phyloP scores from a whole-genome alignment of 768 basidiomycete genomes.

The Suillus fuscotomentosus region DNA sequence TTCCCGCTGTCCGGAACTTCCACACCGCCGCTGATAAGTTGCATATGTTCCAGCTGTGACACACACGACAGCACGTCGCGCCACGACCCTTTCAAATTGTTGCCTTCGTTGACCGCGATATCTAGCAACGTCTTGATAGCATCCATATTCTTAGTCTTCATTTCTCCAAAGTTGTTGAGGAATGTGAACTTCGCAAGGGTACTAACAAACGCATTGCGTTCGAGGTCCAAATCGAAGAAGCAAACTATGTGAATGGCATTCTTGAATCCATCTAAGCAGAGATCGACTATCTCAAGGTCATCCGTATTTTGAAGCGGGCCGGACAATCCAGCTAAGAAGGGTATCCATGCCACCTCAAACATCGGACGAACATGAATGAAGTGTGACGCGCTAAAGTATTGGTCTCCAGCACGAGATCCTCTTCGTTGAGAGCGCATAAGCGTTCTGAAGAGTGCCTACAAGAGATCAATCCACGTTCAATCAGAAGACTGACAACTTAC shows the following conservation, averaged over 20 bases:
- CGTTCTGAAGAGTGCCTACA: conserved; percentile 85
- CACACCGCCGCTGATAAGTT: conserved; percentile 88
- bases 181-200: conserved; percentile 97
- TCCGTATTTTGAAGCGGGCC: conserved; percentile 94
- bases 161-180: conserved; percentile 95
- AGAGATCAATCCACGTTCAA: conserved; percentile 12
- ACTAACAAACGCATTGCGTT: conserved; percentile 98
- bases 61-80: conserved; percentile 95
- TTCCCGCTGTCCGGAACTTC: conserved; percentile 78
- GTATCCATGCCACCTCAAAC: conserved; percentile 99
- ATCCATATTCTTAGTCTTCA: conserved; percentile 99
- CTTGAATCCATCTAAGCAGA: conserved; percentile 95
- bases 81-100: conserved; percentile 94
- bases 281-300: conserved; percentile 86
- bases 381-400: conserved; percentile 96
- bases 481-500: conserved; percentile 37
- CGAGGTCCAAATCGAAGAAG: conserved; percentile 95
- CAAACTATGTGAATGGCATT: conserved; percentile 96
- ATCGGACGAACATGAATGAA: conserved; percentile 96
- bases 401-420: conserved; percentile 71
- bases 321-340: conserved; percentile 93
- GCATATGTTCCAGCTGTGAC: conserved; percentile 98
- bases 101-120: conserved; percentile 95
- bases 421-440: conserved; percentile 92
- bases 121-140: conserved; percentile 95